These are phyloP conservation scores for Russula lepida DNA, from an alignment of 768 basidiomycete species.

Conservation along the genomic window DNA sequence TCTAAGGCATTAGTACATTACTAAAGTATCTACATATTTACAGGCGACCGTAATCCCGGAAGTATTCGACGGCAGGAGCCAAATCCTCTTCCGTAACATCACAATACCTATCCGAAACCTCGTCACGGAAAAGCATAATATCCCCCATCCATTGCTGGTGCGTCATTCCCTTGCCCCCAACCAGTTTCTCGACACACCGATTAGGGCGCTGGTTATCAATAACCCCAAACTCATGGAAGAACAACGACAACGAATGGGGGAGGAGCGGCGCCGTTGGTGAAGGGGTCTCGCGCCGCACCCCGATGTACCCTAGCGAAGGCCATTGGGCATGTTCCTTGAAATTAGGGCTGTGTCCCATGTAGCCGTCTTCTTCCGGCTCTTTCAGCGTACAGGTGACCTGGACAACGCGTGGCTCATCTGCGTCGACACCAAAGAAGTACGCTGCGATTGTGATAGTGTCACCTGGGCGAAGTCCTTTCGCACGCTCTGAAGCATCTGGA, in stretches of 20 bases:
- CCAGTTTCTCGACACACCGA: conserved; percentile 14
- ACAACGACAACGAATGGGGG: conserved; percentile 4
- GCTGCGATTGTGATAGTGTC: conserved; percentile 5
- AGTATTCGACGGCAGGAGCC: conserved; percentile 13
- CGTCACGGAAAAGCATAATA: conserved; percentile 17
- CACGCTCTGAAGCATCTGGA: conserved; percentile 8
- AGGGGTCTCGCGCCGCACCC: conserved; percentile 6
- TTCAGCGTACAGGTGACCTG: conserved; percentile 8
- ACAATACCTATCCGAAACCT: conserved; percentile 12
- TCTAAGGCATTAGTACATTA: not conserved
- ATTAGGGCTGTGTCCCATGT: conserved; percentile 14
- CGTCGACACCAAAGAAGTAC: conserved; percentile 16
- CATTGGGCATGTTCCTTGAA: conserved; percentile 17
- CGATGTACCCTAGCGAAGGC: conserved; percentile 16
- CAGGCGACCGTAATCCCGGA: conserved; percentile 16
- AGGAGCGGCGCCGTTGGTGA: conserved; percentile 7
- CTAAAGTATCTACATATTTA: not conserved
- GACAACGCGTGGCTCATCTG: conserved; percentile 7
- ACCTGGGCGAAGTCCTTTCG: conserved; percentile 8
- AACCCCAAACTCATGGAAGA: conserved; percentile 17
- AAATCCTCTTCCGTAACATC: conserved; percentile 14
- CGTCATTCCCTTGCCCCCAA: conserved; percentile 3
- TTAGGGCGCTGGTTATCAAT: conserved; percentile 11
- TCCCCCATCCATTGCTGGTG: conserved; percentile 14
- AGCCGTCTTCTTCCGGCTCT: conserved; percentile 12